Base-by-base conservation (phyloP, 208 protist genomes). In the Blastocrithidia nonstop region DNA sequence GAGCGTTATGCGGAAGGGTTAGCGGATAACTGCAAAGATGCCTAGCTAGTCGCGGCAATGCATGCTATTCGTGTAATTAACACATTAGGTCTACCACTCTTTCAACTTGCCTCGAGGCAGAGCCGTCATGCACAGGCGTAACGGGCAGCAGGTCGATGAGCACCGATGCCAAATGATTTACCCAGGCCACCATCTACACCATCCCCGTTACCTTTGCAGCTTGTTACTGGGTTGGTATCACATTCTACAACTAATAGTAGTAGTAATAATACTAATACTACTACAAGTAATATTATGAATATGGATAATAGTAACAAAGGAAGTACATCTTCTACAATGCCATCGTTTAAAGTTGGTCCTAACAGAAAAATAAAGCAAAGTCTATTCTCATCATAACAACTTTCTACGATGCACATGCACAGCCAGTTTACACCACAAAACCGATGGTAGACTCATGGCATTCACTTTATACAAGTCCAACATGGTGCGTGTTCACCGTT, bases 31-130 rank as follows among this genome's bases (percentile, higher is more conserved):
- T 55, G 35, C 19, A 82, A 76, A 48, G 75, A 86, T 35, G 77
- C 83, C 5, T 78, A 92, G 65, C 44, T 54, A 9, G 74, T 85
- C 3, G 79, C 79, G 8, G 60, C 58, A 29, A 89, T 89, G 79
- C 84, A 93, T 42, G 84, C 84, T 17, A 77, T 83, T 64, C 84
- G 76, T 16, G 56, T 89, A 29, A 65, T 93, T 50, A 80, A 88
- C 47, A 68, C 79, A 0, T 50, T 87, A 2, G 84, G 84, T 16
- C 53, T 88, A 17, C 71, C 67, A 3, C 56, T 93, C n/a, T 93
- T 83, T 49, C 59, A 70, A 39, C 73, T 89, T 15, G 59, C 73
- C 3, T 74, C 71, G 23, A 80, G 79, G 51, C 84, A 93, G 61
- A 48, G 62, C 43, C 69, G 75, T 4, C 79, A 93, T 53, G 84